Evolutionary conservation across 129 eudicot genomes (phyloP), one percentile per base, ranked within the genome.

Genomic region (Sambucus nigra): DNA sequence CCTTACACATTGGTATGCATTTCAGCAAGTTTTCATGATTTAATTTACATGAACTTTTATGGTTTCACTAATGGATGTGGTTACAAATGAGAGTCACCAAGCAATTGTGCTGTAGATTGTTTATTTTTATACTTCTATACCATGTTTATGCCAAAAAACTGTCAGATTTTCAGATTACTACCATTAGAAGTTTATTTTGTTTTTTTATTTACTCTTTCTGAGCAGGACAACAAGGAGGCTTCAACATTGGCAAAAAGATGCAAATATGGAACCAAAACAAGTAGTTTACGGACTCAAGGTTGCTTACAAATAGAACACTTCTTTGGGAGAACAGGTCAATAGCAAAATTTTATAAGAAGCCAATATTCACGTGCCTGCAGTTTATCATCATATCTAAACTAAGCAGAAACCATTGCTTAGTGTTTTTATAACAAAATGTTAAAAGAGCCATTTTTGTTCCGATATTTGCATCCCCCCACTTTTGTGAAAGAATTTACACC

Each of bases 271-370:
- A 12, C 70, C 23, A 84, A 78, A 69, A 15, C 80, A 40, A 70
- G 50, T 51, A 59, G 57, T 68, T 72, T 56, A 57, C 78, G 63
- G 57, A 57, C 81, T 32, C 67, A 41, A 46, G 80, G 96, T 44
- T 31, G 62, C 82, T 55, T 77, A 71, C 87, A 77, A 45, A 83
- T 80, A 24, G 81, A 75, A 23, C 86, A 80, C 45, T 83, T 80
- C 69, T 88, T 83, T 11, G 68, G 72, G 21, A 80, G 67, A 72
- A 71, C 73, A 47, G 56, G 66, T 48, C 72, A 64, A 69, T 77
- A 64, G 67, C 16, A 14, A 59, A 12, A 56, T 24, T 28, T 8
- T 41, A 7, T 14, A 40, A 23, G 50, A 15, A 7, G 42, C 42
- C 13, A 3, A 3, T 29, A 3, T 29, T 3, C 8, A 8, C 35